Evolutionary conservation across 2,329 filamentous ascomycete genomes (phyloP), one percentile per base, ranked within the genome.

Genomic region (Pseudogymnoascus sp.): DNA sequence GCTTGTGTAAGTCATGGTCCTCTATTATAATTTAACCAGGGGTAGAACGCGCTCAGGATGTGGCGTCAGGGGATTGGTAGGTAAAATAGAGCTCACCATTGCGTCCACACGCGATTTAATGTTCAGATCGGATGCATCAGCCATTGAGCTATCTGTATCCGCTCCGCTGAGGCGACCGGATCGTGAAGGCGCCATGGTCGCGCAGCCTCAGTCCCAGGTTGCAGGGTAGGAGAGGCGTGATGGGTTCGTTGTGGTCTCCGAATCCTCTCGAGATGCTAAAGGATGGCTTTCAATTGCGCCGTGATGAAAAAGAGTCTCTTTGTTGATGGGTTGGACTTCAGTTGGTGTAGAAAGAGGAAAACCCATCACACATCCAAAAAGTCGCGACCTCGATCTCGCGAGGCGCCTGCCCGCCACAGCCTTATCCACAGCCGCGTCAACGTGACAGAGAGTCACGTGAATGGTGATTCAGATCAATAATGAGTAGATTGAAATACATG

Each of bases 81-180:
- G 6, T 18, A 59, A 35, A 40, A 59, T 64, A 33, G 40, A 38
- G 64, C 69, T 59, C 69, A 73, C 73, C 73, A 74, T 74, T 67
- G 69, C 68, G 63, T 74, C 72, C 62, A 71, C 69, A 60, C 68
- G 68, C 18, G 69, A 64, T 44, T 70, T 70, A 65, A 65, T 69
- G 28, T 70, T 68, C 33, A 75, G 74, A 11, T 74, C 76, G 56
- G 81, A 81, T 62, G 79, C 82, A 73, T 87, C 85, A 47, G 78
- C 80, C 82, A 86, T 87, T 65, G 84, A 85, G 76, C 82, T 82
- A 78, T 86, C 83, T 59, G 70, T 71, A 60, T 72, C 71, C 47
- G 64, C 82, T 69, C 77, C 79, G 70, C 76, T 84, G 71, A 76
- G 78, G 71, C 76, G 77, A 73, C 78, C 78, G 67, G 80, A 78